Base-by-base conservation (phyloP, 257 asterid genomes). In the Schizonepeta tenuifolia region DNA sequence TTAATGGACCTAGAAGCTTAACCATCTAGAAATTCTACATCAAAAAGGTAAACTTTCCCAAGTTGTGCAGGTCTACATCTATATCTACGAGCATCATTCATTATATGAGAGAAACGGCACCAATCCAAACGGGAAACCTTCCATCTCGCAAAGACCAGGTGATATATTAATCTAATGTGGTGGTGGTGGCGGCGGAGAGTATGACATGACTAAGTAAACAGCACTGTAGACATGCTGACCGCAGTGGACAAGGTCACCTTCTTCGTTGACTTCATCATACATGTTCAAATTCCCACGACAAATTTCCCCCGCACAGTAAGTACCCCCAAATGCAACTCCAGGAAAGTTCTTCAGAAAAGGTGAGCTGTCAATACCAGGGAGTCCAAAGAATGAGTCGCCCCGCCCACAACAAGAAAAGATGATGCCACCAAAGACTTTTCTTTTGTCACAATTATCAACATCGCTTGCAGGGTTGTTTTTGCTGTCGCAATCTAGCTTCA, bases 331-430 rank as follows among this genome's bases (percentile, higher is more conserved):
- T 3, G 92, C 22, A 55, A 83, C 85, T 51, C 75, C 92, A 0
- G 97, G 97, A 79, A 93, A 89, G 84, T 86, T 91, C 15, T 89
- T 85, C 76, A 84, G 7, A 65, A 90, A 85, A 9, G 89, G 90
- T 43, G 78, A 67, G 75, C 88, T 80, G 71, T 87, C 96, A 15
- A 82, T 67, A 65, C 81, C 77, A 24, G 75, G 64, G 9, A 65
- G 75, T 66, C 89, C 91, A n/a, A 86, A 88, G 43, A 93, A 89
- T 0, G 89, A 66, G 70, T 81, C 86, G 2, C 88, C 89, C 2
- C 96, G 91, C 10, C 98, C 92, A 81, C 92, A 84, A 41, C 96
- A 89, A 75, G 95, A 59, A 53, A 91, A 91, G 38, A 88, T 54
- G 11, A 93, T 58, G 57, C 97, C 89, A 12, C 98, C 96, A 58